Evolutionary conservation across 192 early-diverging fungal genomes (phyloP), one percentile per base, ranked within the genome.

Genomic region (Obelidium mucronatum): DNA sequence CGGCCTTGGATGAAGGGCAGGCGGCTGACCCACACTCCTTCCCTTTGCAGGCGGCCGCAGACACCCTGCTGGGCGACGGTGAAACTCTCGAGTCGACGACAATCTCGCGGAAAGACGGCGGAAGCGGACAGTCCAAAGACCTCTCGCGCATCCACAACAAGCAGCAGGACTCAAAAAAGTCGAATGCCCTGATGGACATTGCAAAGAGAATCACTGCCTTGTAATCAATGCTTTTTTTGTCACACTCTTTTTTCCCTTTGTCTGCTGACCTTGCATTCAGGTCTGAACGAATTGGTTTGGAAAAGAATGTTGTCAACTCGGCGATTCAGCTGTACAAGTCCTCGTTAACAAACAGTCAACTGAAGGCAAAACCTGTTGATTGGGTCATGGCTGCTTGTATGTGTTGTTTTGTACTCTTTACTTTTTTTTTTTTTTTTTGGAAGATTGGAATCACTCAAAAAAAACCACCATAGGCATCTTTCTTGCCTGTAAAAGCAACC

Each of bases 241-340:
- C 34, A 55, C 13, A 37, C 39, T 65, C 37, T n/a, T 44, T n/a
- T 68, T 51, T 51, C 19, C 40, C 19, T 24, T 24, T 22, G 8
- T 37, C 17, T 34, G 28, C 31, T 64, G 0, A 64, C 35, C 96
- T 96, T 39, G 82, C 86, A 28, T 83, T 87, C 22, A 94, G 94
- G 89, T 92, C 92, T 67, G 91, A 93, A 19, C 85, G 88, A 11
- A 95, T 98, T 79, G 91, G 90, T 2, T 76, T 99, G 24, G 83
- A 92, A 48, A 88, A 89, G 69, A 51, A 89, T 2, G 91, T 96
- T 8, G 82, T 84, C 33, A 91, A 94, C 73, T 86, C 92, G 3
- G 95, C 97, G 1, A 95, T 96, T 71, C 92, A 94, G 74, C 77
- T 96, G n/a, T 99, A 91, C 77, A 93, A 91, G 77, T 86, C 86